These are phyloP conservation scores for Trichoderma semiorbis DNA, from an alignment of 2,329 filamentous ascomycete genomes.

Conservation along the genomic window DNA sequence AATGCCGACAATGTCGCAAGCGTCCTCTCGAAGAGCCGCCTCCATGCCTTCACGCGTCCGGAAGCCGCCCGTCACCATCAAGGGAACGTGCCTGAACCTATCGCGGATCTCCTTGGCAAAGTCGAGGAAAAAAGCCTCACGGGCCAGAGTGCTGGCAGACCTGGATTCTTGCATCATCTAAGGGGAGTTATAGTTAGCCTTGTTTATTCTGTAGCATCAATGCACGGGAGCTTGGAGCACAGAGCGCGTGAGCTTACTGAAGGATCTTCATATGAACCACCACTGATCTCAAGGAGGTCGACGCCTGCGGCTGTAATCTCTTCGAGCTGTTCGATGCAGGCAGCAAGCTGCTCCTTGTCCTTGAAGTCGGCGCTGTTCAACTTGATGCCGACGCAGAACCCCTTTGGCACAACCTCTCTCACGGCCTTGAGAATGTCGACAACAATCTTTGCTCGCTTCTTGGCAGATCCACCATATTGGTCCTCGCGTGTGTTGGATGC, in stretches of 20 bases:
- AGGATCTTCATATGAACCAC: constrained; percentile 57
- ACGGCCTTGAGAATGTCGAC: constrained; percentile 48
- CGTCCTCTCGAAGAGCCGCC: constrained; percentile 34
- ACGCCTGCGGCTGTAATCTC: constrained; percentile 47
- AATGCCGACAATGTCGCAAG: constrained; percentile 42
- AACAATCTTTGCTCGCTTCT: constrained; percentile 47
- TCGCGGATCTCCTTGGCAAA: constrained; percentile 50
- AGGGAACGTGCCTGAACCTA: constrained; percentile 40
- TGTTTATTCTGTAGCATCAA: not conserved
- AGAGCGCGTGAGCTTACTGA: constrained; percentile 29
- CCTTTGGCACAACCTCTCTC: constrained; percentile 33
- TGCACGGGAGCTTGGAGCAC: not conserved
- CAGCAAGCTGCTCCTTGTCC: constrained; percentile 41
- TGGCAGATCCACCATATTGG: constrained; percentile 51
- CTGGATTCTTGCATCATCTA: constrained; percentile 34
- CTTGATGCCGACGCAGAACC: constrained; percentile 52
- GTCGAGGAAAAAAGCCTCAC: constrained; percentile 67
- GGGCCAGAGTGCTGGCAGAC: constrained; percentile 40
- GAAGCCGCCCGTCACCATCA: constrained; percentile 64
- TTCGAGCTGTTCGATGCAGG: constrained; percentile 57
- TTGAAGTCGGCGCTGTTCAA: constrained; percentile 58
- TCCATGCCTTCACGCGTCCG: constrained; percentile 45
- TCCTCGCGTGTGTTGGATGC: constrained; percentile 52
- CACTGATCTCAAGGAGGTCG: constrained; percentile 67
- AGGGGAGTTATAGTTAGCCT: not conserved